Evolutionary conservation across 2,329 filamentous ascomycete species (phyloP), one percentile per base, ranked within the genome.

Genomic region (Diaporthe ampelina): DNA sequence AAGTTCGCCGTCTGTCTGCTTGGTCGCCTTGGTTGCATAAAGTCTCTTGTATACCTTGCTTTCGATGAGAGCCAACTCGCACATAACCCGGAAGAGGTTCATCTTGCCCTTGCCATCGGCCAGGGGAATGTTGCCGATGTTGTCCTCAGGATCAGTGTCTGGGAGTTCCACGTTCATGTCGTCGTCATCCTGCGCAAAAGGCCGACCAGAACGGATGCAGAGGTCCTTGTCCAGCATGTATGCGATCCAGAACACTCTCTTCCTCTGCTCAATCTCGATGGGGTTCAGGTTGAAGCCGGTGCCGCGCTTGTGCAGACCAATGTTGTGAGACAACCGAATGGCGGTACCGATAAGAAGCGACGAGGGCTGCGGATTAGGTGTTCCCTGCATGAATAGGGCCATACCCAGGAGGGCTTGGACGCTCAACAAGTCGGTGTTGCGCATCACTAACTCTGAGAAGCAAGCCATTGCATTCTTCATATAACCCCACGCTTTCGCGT

Each of bases 381-480:
- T 98, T 76, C 97, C 97, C 82, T 98, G 95, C 84, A 99, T 89
- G 85, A 98, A 99, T 21, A 98, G 87, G 3, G 95, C 92, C 93
- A 98, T 98, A 75, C 95, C 97, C 35, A 98, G 86, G 61, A 99
- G 87, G 19, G 95, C 97, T 83, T 99, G 97, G 3, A 99, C 95
- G 79, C 95, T 98, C 52, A 98, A 86, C 26, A 99, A 88, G 84
- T 99, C 97, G 10, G 95, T 98, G 81, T 98, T 98, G 57, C 95
- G 93, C 93, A 99, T 96, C 1, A 95, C 95, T 74, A 99, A 86
- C 83, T 99, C 97, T 0, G 95, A 92, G 81, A 98, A 93, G 57
- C 98, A 95, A 24, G 94, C 95, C 91, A 98, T 94, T 21, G 96
- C 95, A 81, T 99, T 99, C 86, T 99, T 98, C 79, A 99, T 86